Percentiles rank a stretch among this genome's conserved stretches.
phyloP scores from a whole-genome alignment of 306 rosid genomes.

The Elaeagnus macrophylla region DNA sequence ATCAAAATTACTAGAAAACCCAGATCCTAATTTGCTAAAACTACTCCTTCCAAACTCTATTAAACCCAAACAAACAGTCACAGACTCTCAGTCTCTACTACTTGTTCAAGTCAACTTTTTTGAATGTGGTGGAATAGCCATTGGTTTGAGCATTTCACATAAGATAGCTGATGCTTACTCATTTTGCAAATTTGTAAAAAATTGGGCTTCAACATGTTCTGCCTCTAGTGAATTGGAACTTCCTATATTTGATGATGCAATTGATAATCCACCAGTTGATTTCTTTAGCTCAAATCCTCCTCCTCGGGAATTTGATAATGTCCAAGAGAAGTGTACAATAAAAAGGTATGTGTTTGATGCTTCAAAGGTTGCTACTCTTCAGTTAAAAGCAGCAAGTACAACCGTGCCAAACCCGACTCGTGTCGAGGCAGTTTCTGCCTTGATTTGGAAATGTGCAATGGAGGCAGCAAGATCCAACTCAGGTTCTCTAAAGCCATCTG shows the following conservation, averaged over 20 bases:
- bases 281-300: neutral
- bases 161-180: slow-evolving; percentile 15
- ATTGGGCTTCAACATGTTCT: slow-evolving; percentile 4
- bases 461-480: slow-evolving; percentile 13
- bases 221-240: neutral
- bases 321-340: neutral
- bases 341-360: slow-evolving; percentile 11
- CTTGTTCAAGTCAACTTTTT: slow-evolving; percentile 18
- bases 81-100: neutral
- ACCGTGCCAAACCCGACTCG: slow-evolving; percentile 1
- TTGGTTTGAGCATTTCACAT: slow-evolving; percentile 14
- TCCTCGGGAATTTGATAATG: neutral
- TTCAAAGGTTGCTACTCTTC: neutral
- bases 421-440: slow-evolving; percentile 25
- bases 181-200: neutral
- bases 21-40: neutral
- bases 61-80: slow-evolving; percentile 2
- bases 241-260: slow-evolving; percentile 2
- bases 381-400: slow-evolving; percentile 2
- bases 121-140: slow-evolving; percentile 19
- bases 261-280: slow-evolving; percentile 3
- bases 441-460: slow-evolving; percentile 44
- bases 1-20: slow-evolving; percentile 6
- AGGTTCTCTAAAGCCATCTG: slow-evolving; percentile 12
- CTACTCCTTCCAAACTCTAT: slow-evolving; percentile 3